These are phyloP conservation scores for Metschnikowia vanudenii DNA, from an alignment of 805 yeast genomes.

Conservation along the genomic window DNA sequence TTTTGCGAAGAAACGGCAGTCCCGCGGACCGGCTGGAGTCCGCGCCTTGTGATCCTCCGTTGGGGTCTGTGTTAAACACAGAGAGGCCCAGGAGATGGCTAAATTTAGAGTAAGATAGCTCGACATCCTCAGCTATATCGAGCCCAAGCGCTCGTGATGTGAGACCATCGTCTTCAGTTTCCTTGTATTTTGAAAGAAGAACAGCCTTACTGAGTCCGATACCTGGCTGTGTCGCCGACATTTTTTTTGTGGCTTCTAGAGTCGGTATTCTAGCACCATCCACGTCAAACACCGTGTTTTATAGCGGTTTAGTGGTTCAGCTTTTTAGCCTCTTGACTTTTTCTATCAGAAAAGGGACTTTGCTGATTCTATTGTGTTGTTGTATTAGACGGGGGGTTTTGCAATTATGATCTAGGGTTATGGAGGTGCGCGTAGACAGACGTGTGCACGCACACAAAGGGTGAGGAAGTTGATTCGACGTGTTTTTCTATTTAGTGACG, in stretches of 20 bases:
- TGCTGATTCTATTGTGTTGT: no score
- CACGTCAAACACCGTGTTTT: no score
- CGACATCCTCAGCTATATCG: slow-evolving; percentile 23
- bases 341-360: no score
- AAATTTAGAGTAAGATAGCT: slow-evolving; percentile 39
- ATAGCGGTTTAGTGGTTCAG: no score
- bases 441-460: no score
- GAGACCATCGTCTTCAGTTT: slow-evolving; percentile 17
- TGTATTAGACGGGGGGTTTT: no score
- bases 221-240: slow-evolving; percentile 3
- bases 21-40: neutral
- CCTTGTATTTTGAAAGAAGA: slow-evolving; percentile 14
- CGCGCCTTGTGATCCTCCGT: slow-evolving; percentile 1
- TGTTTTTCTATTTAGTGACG: no score
- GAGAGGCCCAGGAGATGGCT: slow-evolving; percentile 31
- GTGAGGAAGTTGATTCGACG: no score
- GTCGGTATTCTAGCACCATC: no score
- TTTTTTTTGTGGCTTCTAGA: neutral
- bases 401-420: no score
- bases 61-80: slow-evolving; percentile 11
- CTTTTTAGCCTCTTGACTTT: no score
- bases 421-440: no score
- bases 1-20: slow-evolving; percentile 31
- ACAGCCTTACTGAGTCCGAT: slow-evolving; percentile 6
- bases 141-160: slow-evolving; percentile 30